Evolutionary conservation across 345 rosid genomes (phyloP).

Genomic region (Citrus inodora): DNA sequence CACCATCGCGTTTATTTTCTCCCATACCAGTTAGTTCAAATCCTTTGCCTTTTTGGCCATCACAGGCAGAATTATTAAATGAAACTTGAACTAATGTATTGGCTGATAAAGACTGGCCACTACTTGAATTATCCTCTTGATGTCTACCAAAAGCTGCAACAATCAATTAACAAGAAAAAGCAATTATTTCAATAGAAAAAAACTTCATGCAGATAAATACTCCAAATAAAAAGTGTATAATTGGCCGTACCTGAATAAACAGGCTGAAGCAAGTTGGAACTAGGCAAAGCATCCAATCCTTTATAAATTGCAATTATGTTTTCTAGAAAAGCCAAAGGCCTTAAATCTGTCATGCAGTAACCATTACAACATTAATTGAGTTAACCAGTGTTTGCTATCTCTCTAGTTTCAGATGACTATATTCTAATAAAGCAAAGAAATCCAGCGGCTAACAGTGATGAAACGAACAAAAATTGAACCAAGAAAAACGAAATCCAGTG

Average conservation of each 20-base stretch:
- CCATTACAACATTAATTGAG: not conserved
- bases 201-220: not conserved
- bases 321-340: conserved; percentile 50
- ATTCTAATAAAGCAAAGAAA: not conserved
- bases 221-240: not conserved
- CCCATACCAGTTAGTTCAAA: conserved; percentile 18
- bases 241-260: conserved; percentile 25
- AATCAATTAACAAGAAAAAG: not conserved
- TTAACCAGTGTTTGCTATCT: too few species aligned
- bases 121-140: conserved; percentile 15
- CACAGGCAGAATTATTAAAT: conserved; percentile 10
- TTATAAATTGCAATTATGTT: conserved; percentile 58
- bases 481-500: not conserved
- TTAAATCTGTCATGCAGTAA: conserved; percentile 40
- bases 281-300: conserved; percentile 54
- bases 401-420: not conserved
- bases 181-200: not conserved
- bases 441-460: not conserved
- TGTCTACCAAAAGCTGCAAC: conserved; percentile 15
- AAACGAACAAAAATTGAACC: not conserved
- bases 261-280: conserved; percentile 30
- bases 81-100: conserved; percentile 4
- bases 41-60: conserved; percentile 19
- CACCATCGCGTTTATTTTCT: conserved; percentile 11
- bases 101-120: not conserved